Conservation (phyloP, 345 rosid genomes). For the Adansonia digitata region DNA sequence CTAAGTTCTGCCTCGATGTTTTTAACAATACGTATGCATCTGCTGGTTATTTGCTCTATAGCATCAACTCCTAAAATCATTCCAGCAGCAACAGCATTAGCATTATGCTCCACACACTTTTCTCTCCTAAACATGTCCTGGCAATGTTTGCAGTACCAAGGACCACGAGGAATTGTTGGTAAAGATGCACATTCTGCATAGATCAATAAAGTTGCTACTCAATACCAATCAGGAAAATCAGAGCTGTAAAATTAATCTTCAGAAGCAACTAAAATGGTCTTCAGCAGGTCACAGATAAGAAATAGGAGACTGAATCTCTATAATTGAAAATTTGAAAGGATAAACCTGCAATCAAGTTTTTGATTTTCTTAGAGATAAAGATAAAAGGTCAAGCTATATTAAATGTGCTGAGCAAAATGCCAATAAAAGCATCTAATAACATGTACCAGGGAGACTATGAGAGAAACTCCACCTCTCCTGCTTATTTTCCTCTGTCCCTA, state of each 20-base stretch:
- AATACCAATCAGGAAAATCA: neutral
- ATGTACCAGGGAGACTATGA: neutral
- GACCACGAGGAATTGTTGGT: constrained; percentile 64
- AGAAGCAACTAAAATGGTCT: neutral
- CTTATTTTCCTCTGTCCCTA: neutral
- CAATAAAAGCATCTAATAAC: neutral
- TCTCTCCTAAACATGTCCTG: constrained; percentile 61
- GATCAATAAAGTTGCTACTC: constrained; percentile 21
- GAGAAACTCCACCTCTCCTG: neutral
- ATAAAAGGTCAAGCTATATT: neutral
- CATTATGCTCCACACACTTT: constrained; percentile 49
- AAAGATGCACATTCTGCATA: constrained; percentile 75
- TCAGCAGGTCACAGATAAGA: neutral
- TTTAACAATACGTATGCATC: constrained; percentile 90
- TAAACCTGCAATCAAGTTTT: neutral
- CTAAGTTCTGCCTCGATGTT: constrained; percentile 64
- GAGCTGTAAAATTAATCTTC: neutral
- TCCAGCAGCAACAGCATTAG: constrained; percentile 79
- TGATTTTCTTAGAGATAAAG: neutral
- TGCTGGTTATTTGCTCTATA: constrained; percentile 65
- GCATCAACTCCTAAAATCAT: constrained; percentile 77
- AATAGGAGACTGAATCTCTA: neutral
- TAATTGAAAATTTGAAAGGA: neutral
- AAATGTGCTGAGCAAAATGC: neutral
- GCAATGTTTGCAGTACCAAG: constrained; percentile 92